A percentile compares a stretch with the other conserved stretches of the same genome.
phyloP scores from a whole-genome alignment of 768 basidiomycete genomes.

The Ramaria sp. region DNA sequence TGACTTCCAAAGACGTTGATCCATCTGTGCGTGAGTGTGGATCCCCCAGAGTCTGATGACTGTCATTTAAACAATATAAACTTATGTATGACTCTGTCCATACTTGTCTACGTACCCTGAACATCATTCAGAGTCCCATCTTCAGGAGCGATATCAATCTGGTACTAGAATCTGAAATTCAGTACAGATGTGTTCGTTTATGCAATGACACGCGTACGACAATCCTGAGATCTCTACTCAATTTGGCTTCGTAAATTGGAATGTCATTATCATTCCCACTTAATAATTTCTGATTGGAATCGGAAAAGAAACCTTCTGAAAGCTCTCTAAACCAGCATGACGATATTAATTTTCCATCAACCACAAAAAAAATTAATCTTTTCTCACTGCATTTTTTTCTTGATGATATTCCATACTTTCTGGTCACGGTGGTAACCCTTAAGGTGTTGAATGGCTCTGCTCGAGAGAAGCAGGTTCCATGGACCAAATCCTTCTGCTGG shows the following conservation, averaged over 20 bases:
- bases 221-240: constrained; percentile 40
- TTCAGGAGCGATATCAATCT: constrained; percentile 35
- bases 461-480: constrained; percentile 50
- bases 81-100: neutral
- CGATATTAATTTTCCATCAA: neutral
- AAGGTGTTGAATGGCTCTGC: constrained; percentile 36
- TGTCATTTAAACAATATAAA: constrained; percentile 14
- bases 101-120: constrained; percentile 32
- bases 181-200: neutral
- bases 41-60: constrained; percentile 41
- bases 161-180: constrained; percentile 27
- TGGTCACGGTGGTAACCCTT: constrained; percentile 32
- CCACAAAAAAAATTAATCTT: neutral
- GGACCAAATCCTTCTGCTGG: constrained; percentile 49
- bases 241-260: constrained; percentile 61
- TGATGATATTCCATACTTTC: constrained; percentile 38
- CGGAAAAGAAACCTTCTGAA: constrained; percentile 58
- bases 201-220: constrained; percentile 28
- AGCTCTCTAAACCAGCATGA: constrained; percentile 36
- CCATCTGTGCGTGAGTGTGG: constrained; percentile 36
- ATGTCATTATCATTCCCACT: constrained; percentile 32
- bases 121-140: constrained; percentile 15
- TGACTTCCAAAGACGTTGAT: constrained; percentile 33
- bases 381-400: constrained; percentile 59
- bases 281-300: constrained; percentile 54